Evolutionary conservation across 2,329 filamentous ascomycete genomes (phyloP).

Genomic region (Helotiales sp.): DNA sequence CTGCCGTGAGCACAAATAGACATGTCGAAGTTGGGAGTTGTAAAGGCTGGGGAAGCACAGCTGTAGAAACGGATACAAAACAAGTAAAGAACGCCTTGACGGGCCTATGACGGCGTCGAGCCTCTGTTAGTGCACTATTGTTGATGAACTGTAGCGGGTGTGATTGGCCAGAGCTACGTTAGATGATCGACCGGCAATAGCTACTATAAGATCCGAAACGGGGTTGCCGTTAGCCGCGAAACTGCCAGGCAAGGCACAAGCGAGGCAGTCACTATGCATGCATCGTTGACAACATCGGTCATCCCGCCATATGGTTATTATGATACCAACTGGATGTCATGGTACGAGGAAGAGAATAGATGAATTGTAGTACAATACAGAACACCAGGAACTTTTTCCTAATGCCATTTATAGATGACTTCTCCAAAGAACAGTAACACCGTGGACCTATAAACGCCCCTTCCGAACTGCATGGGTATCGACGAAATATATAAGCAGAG

Average conservation of each 20-base stretch:
- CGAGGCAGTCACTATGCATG: too few species aligned
- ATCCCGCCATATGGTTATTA: too few species aligned
- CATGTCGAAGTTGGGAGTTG: background rate
- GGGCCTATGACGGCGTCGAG: slow-evolving; percentile 1
- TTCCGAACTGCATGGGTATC: background rate
- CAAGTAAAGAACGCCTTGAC: background rate
- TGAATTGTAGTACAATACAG: too few species aligned
- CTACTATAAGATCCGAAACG: background rate
- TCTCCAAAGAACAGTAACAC: too few species aligned
- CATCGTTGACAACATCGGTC: too few species aligned
- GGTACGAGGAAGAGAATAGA: too few species aligned
- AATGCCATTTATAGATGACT: too few species aligned
- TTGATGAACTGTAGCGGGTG: background rate
- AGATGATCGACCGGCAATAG: background rate
- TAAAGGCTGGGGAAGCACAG: background rate
- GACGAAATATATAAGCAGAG: background rate
- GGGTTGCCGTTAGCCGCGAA: background rate
- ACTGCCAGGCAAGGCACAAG: too few species aligned
- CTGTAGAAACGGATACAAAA: background rate
- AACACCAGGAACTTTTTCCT: too few species aligned
- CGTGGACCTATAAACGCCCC: too few species aligned
- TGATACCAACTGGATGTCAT: too few species aligned
- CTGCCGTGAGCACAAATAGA: background rate
- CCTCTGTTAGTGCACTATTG: background rate
- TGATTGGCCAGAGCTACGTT: background rate